Evolutionary conservation across 2,329 filamentous ascomycete species (phyloP), one percentile per base, ranked within the genome.

Genomic region (Periconia sp.): DNA sequence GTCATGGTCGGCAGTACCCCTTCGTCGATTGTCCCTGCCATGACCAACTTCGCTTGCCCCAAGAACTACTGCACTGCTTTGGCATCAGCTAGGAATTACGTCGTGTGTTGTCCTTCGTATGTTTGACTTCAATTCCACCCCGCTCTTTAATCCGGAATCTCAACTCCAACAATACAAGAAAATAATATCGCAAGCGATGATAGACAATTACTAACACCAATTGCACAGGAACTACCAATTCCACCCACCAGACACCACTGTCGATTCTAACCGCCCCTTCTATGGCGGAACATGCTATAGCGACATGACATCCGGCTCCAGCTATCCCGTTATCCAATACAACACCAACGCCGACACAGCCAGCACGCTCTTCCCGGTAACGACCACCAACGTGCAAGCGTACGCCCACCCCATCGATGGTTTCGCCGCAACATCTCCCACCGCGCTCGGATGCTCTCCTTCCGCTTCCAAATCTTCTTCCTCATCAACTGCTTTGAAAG

Each of bases 401-500:
- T 69, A 57, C 31, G 67, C 63, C 2, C 62, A 67, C 50, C 63
- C 64, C 18, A 66, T 70, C 46, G 67, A 70, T 42, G 67, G 67
- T 6, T 65, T 61, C 45, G 65, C 61, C 1, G n/a, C 41, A 13
- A 47, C 53, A 7, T 52, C 46, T 1, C 55, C 56, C 10, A 51
- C 59, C 8, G 47, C 40, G 11, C 15, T 64, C 20, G 59, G 59
- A 17, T 66, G 61, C 40, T 40, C 52, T 11, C 45, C 55, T 13
- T 31, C 52, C n/a, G 15, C 40, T 15, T 52, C 53, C 18, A 41
- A 52, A 30, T 49, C 52, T 17, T 19, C 23, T 30, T 41, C 45
- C 15, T 43, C 37, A 20, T 41, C 23, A 27, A 5, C 23, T 27
- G 23, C 31, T 14, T 19, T 23, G 10, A 14, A 44, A 5, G 15